Base-by-base conservation (phyloP, 2,329 filamentous ascomycete genomes). In the Pleomassaria siparia region DNA sequence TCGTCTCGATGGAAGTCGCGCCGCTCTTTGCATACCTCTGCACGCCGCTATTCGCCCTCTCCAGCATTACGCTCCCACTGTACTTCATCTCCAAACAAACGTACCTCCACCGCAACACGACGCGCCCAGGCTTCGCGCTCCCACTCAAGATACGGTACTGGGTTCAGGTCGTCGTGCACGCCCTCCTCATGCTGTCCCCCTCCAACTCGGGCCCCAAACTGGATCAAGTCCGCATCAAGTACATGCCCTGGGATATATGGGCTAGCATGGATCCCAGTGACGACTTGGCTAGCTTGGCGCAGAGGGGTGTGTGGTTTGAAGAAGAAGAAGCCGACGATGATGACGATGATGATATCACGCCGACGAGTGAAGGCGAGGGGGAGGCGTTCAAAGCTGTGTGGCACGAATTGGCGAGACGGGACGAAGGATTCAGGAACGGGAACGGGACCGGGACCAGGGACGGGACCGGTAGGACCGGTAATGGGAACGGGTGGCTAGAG, bases 201-300 rank as follows among this genome's bases (percentile, higher is more conserved):
- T 8, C 13, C 2, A 10, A 30, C n/a, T n/a, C n/a, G n/a, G n/a
- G n/a, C 5, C 15, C 55, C 0, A 35, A 50, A 2, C 45, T 69
- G 1, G 39, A 57, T 7, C 47, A 63, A 25, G 59, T 70, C 15
- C 35, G 51, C 1, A 43, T 70, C 35, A 60, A 60, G 35, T 69
- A 70, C 36, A 57, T 61, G 41, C 64, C 67, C 4, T 62, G 58
- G 50, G 62, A 70, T 43, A 62, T 67, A 13, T 70, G 64, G 66
- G 66, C 66, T 13, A 58, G 53, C 22, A 65, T 71, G 63, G 64
- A 67, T 37, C 64, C 63, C 1, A 54, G 53, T 0, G 66, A 69
- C 28, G 54, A 67, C 18, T 44, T 70, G 43, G 26, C 40, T 9
- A 53, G 62, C 20, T 62, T 70, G 29, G 55, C 53, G 2, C 49